A percentile compares a stretch with the other conserved stretches of the same genome.
phyloP scores from a whole-genome alignment of 2,329 filamentous ascomycete genomes.

The Colletotrichum sp. region DNA sequence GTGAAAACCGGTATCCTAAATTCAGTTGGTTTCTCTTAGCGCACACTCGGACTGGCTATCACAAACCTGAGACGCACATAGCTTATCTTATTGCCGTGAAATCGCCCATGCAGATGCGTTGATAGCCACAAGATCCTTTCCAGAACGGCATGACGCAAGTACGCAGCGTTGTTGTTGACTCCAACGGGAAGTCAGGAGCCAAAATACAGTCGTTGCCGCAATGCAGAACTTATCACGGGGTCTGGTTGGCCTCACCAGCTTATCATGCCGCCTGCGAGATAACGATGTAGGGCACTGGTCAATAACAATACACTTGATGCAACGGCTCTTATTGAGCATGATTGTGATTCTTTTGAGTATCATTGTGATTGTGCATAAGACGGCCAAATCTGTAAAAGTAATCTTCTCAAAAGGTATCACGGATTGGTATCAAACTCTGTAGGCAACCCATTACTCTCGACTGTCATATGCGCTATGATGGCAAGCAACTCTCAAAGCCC shows the following conservation, averaged over 20 bases:
- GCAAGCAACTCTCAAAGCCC: background rate
- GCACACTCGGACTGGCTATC: background rate
- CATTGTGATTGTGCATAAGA: background rate
- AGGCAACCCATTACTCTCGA: rapidly evolving
- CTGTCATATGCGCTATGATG: background rate
- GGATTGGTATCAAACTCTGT: background rate
- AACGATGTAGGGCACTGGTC: background rate
- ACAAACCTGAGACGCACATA: background rate
- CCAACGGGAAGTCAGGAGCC: background rate
- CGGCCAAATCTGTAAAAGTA: background rate
- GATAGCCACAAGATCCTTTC: background rate
- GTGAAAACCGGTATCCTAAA: background rate
- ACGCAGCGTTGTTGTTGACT: background rate
- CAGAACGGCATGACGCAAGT: background rate
- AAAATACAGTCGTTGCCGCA: background rate
- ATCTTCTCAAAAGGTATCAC: background rate
- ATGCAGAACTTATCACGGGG: background rate
- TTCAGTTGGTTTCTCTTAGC: background rate
- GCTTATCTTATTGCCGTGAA: background rate
- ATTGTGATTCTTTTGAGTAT: background rate
- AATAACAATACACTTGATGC: background rate
- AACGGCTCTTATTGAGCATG: background rate
- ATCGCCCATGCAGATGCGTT: background rate
- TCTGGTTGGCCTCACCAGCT: background rate
- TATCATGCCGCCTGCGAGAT: background rate